phyloP scores from a whole-genome alignment of 192 early-diverging fungal genomes.

The Backusella morwellensis region DNA sequence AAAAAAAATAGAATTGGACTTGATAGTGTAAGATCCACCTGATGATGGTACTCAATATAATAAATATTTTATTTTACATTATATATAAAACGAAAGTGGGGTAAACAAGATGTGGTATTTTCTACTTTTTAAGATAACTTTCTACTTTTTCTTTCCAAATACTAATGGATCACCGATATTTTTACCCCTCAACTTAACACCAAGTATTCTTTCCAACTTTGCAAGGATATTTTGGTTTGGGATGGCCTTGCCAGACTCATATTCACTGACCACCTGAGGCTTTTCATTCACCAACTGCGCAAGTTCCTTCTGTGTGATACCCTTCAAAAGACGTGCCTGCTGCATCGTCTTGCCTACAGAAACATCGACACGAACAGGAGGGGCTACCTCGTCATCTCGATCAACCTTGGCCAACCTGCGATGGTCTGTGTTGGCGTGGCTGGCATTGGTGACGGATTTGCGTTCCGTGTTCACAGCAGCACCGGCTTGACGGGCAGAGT shows the following conservation, averaged over 20 bases:
- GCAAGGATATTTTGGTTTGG: slow-evolving; percentile 88
- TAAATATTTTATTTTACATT: neutral
- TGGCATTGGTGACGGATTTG: slow-evolving; percentile 62
- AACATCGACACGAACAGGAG: slow-evolving; percentile 61
- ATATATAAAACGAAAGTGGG: neutral
- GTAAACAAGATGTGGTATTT: neutral
- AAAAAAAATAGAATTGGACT: no score
- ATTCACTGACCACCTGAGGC: slow-evolving; percentile 79
- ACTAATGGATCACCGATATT: slow-evolving; percentile 60
- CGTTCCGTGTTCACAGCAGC: slow-evolving; percentile 71
- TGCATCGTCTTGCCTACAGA: slow-evolving; percentile 80
- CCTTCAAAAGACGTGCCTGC: slow-evolving; percentile 71
- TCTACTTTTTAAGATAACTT: neutral
- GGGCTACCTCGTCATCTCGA: slow-evolving; percentile 76
- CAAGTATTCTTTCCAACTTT: slow-evolving; percentile 84
- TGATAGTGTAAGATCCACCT: no score
- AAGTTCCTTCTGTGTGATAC: slow-evolving; percentile 85
- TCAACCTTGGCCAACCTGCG: slow-evolving; percentile 81
- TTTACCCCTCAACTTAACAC: slow-evolving; percentile 83
- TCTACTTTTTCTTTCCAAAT: slow-evolving; percentile 42
- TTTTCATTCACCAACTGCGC: slow-evolving; percentile 90
- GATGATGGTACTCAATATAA: neutral
- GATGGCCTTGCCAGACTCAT: slow-evolving; percentile 79
- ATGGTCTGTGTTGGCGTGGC: slow-evolving; percentile 62
- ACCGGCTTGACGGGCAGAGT: slow-evolving; percentile 64